phyloP scores from a whole-genome alignment of 2,329 filamentous ascomycete genomes.

The Pezicula radicicola region DNA sequence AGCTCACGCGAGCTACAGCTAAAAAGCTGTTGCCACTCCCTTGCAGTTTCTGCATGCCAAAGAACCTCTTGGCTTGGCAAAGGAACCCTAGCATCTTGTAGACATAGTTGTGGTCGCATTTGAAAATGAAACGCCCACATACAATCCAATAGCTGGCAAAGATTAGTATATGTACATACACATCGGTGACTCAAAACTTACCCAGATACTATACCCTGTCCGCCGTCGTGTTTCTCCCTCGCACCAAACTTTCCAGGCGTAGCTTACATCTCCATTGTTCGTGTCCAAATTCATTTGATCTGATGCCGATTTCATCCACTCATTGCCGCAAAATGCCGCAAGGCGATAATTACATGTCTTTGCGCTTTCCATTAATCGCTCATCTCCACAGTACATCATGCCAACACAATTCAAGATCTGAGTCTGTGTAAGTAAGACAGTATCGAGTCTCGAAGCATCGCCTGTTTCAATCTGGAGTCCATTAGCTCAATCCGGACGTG shows the following conservation, averaged over 20 bases:
- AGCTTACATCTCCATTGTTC: neutral
- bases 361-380: slow-evolving; percentile 9
- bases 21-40: slow-evolving; percentile 28
- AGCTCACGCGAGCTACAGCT: slow-evolving; percentile 13
- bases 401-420: slow-evolving; percentile 21
- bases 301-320: slow-evolving; percentile 9
- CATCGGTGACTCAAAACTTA: slow-evolving; percentile 17
- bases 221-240: slow-evolving; percentile 33
- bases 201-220: slow-evolving; percentile 40
- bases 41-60: slow-evolving; percentile 34
- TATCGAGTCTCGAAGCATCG: slow-evolving; percentile 4
- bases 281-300: slow-evolving; percentile 6
- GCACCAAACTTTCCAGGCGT: slow-evolving; percentile 33
- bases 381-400: slow-evolving; percentile 19
- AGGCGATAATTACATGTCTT: slow-evolving; percentile 12
- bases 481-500: neutral
- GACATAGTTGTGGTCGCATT: slow-evolving; percentile 29
- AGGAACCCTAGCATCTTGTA: slow-evolving; percentile 36
- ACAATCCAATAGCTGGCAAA: slow-evolving; percentile 35
- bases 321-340: slow-evolving; percentile 19
- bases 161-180: neutral
- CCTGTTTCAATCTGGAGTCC: slow-evolving; percentile 5
- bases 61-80: slow-evolving; percentile 37
- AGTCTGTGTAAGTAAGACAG: slow-evolving; percentile 16
- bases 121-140: slow-evolving; percentile 36